Conservation (phyloP, 2,329 filamentous ascomycete genomes). For the Coniochaeta sp. region DNA sequence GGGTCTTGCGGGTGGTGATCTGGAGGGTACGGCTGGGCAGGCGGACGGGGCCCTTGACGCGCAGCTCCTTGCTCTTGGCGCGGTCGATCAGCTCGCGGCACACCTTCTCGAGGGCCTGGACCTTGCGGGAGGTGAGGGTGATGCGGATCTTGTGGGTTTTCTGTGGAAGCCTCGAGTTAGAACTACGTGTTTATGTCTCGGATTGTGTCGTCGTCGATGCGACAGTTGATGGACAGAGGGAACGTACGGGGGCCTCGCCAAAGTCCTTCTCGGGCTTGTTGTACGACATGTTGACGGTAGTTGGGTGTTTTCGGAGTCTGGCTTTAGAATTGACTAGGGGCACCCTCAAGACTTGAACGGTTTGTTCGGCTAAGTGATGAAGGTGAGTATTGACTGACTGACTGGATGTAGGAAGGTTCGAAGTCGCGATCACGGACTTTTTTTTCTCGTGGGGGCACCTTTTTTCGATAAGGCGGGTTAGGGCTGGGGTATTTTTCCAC, state of each 20-base stretch:
- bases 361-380: constrained; percentile 78
- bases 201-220: no score
- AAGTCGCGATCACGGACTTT: neutral
- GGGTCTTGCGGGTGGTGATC: constrained; percentile 97
- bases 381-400: constrained; percentile 10
- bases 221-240: no score
- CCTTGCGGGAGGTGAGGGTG: constrained; percentile 67
- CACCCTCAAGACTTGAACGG: constrained; percentile 77
- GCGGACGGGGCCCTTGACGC: constrained; percentile 96
- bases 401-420: neutral
- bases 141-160: constrained; percentile 15
- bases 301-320: constrained; percentile 10
- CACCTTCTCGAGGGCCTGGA: constrained; percentile 94
- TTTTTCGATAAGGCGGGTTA: neutral
- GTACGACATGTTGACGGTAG: constrained; percentile 70
- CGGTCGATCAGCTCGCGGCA: constrained; percentile 98
- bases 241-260: constrained; percentile 74
- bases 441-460: neutral
- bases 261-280: constrained; percentile 93
- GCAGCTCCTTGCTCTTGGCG: constrained; percentile 96
- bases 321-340: constrained; percentile 1
- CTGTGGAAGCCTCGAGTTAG: neutral
- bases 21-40: constrained; percentile 79
- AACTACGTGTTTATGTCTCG: no score
- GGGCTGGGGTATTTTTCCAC: neutral